phyloP scores from a whole-genome alignment of 2,329 filamentous ascomycete species.

The Neopestalotiopsis sp. region DNA sequence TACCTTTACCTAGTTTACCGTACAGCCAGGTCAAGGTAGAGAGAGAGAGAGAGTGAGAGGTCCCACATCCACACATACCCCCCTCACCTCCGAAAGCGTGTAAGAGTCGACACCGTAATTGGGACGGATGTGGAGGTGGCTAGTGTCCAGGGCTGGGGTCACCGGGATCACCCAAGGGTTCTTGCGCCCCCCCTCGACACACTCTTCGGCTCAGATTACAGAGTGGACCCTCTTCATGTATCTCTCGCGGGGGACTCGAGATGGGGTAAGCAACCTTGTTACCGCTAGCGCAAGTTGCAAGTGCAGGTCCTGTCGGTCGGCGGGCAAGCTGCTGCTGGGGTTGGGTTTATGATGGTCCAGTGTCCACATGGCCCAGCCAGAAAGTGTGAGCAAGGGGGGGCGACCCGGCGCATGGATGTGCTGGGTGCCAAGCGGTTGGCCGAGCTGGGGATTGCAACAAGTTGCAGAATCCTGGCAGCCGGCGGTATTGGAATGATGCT shows the following conservation, averaged over 20 bases:
- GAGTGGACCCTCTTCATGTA: conserved; percentile 2
- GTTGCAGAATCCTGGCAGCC: conserved; percentile 19
- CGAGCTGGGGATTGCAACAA: conserved; percentile 19
- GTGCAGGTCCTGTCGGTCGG: not conserved
- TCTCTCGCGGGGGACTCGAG: conserved; percentile 10
- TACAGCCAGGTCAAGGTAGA: not conserved
- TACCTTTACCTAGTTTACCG: too few species aligned
- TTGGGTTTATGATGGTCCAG: not conserved
- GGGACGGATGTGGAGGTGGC: conserved; percentile 32
- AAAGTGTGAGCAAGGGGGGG: conserved; percentile 7
- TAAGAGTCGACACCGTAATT: conserved; percentile 18
- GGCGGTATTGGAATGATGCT: not conserved
- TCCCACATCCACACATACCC: not conserved
- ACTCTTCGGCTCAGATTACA: conserved; percentile 21
- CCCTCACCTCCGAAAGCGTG: conserved; percentile 19
- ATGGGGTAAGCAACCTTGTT: conserved; percentile 18
- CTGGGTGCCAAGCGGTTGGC: conserved; percentile 18
- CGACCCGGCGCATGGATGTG: not conserved
- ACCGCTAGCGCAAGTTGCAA: not conserved
- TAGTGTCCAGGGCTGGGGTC: conserved; percentile 30
- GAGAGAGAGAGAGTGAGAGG: too few species aligned
- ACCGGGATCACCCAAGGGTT: conserved; percentile 21
- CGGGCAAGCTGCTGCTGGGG: not conserved
- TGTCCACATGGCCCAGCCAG: conserved; percentile 16
- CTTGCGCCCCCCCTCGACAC: conserved; percentile 17